Conservation (phyloP, 78 protist genomes). For the Protostelium mycophagum region DNA sequence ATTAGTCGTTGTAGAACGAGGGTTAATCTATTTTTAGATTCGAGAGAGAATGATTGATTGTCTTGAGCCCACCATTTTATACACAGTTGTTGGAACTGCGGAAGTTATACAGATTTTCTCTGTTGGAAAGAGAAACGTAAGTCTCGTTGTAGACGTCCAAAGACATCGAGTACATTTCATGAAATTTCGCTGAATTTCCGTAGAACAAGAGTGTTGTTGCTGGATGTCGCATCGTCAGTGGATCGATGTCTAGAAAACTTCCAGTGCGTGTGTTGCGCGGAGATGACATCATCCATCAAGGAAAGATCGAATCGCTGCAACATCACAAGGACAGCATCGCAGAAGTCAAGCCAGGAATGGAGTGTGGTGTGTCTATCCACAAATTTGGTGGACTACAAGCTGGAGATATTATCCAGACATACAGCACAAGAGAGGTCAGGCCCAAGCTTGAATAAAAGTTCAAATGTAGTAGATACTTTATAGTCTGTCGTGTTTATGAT, state of each 20-base stretch:
- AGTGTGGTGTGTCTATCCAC: slow-evolving; percentile 43
- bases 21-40: no score
- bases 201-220: slow-evolving; percentile 14
- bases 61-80: slow-evolving; percentile 22
- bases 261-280: slow-evolving; percentile 15
- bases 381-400: slow-evolving; percentile 4
- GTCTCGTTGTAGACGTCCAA: no score
- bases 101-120: slow-evolving; percentile 17
- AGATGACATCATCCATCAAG: slow-evolving; percentile 25
- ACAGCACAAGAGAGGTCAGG: neutral
- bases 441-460: neutral
- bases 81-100: slow-evolving; percentile 35
- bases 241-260: slow-evolving; percentile 30
- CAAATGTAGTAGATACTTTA: neutral
- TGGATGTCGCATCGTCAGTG: slow-evolving; percentile 31
- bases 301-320: slow-evolving; percentile 21
- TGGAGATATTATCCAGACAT: slow-evolving; percentile 20
- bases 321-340: slow-evolving; percentile 38
- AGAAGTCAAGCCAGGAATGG: slow-evolving; percentile 46
- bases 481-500: no score
- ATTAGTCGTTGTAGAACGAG: neutral
- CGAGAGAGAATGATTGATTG: neutral
- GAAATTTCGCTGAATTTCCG: no score
- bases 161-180: no score
- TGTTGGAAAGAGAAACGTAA: slow-evolving; percentile 9